Conservation (phyloP, 805 yeast genomes). For the Monosporozyma unispora region DNA sequence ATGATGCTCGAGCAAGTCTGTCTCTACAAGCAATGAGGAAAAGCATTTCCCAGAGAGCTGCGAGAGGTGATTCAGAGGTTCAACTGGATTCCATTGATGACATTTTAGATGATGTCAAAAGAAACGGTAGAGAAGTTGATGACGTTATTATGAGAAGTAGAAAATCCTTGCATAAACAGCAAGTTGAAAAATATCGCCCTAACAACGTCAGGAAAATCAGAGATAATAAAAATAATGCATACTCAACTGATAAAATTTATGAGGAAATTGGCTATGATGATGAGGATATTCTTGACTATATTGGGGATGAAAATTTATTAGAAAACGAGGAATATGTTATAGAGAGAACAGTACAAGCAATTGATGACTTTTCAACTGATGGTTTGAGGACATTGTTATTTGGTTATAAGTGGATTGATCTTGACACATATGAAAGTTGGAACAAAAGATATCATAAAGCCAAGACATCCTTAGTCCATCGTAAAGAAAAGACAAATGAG, state of each 20-base stretch:
- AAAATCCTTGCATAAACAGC: constrained; percentile 51
- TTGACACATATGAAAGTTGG: constrained; percentile 58
- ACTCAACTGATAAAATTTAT: neutral
- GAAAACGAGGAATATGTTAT: constrained; percentile 66
- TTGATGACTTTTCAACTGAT: constrained; percentile 90
- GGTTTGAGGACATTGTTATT: constrained; percentile 87
- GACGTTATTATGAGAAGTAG: constrained; percentile 46
- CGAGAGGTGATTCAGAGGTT: constrained; percentile 18
- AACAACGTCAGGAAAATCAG: constrained; percentile 6
- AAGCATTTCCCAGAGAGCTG: constrained; percentile 19
- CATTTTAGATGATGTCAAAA: constrained; percentile 34
- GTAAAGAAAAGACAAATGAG: constrained; percentile 56
- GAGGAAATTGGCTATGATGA: constrained; percentile 1
- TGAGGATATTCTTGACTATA: constrained; percentile 26
- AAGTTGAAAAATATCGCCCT: constrained; percentile 43
- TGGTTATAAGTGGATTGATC: constrained; percentile 63
- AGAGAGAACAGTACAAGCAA: constrained; percentile 79
- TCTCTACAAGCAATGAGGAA: constrained; percentile 26
- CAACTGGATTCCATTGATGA: constrained; percentile 42
- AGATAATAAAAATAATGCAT: neutral
- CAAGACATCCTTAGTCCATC: constrained; percentile 59
- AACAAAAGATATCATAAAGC: constrained; percentile 60
- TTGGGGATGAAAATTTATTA: constrained; percentile 48
- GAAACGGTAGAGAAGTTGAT: constrained; percentile 44
- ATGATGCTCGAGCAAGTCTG: constrained; percentile 21